These are phyloP conservation scores for Exophiala calicioides DNA, from an alignment of 2,329 filamentous ascomycete genomes.

Conservation along the genomic window DNA sequence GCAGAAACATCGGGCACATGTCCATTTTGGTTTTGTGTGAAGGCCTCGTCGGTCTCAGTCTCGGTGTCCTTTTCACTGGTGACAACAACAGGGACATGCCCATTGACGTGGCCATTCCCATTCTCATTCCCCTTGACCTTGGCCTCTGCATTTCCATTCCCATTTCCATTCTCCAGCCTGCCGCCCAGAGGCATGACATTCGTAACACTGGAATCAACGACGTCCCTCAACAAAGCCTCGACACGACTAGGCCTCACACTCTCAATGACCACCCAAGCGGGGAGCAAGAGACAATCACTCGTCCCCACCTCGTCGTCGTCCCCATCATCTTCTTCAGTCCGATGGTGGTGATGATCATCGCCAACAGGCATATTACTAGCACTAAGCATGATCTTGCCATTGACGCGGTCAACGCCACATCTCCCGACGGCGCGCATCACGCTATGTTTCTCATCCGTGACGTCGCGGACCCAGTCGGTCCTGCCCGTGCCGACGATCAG, in stretches of 20 bases:
- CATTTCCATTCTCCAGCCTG: slow-evolving; percentile 3
- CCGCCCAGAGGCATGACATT: slow-evolving; percentile 17
- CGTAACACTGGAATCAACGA: slow-evolving; percentile 25
- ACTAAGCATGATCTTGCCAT: slow-evolving; percentile 31
- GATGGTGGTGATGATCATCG: slow-evolving; percentile 14
- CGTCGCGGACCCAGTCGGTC: slow-evolving; percentile 88
- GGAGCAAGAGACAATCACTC: slow-evolving; percentile 28
- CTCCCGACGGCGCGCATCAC: slow-evolving; percentile 74
- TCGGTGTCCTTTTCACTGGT: no score
- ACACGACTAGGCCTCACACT: slow-evolving; percentile 27
- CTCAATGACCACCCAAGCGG: slow-evolving; percentile 29
- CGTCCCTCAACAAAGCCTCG: slow-evolving; percentile 23
- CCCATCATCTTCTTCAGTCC: no score
- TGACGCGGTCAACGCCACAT: slow-evolving; percentile 36
- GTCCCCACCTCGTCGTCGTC: slow-evolving; percentile 20
- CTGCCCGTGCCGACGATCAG: slow-evolving; percentile 93
- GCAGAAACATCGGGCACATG: slow-evolving; percentile 10
- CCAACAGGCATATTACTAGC: slow-evolving; percentile 28
- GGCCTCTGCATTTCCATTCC: background rate
- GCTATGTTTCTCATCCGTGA: slow-evolving; percentile 82
- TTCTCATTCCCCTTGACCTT: background rate
- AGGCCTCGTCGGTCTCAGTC: no score
- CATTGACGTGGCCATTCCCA: background rate
- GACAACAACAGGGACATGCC: no score
- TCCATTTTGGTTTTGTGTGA: background rate